A percentile compares a stretch with the other conserved stretches of the same genome.
Conservation (phyloP, 140 eudicot genomes). For the Oenanthe javanica region DNA sequence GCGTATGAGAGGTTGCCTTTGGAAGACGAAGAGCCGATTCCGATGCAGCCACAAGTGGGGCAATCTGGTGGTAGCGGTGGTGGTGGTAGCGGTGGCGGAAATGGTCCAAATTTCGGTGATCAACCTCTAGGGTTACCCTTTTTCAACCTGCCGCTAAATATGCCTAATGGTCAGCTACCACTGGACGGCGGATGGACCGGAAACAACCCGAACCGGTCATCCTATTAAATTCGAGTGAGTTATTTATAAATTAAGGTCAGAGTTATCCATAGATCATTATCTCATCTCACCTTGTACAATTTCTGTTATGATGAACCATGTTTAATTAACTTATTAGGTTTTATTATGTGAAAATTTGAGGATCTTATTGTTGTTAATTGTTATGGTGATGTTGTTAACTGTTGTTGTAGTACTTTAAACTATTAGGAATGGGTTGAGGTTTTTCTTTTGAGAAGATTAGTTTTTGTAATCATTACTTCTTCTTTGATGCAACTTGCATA, state of each 20-base stretch:
- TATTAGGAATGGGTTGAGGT: conserved; percentile 1
- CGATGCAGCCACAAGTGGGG: conserved; percentile 18
- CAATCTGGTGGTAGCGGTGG: conserved; percentile 32
- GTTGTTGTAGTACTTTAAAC: background rate
- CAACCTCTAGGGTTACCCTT: conserved; percentile 65
- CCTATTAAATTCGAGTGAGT: conserved; percentile 18
- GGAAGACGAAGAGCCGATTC: conserved; percentile 53
- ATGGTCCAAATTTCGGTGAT: conserved; percentile 40
- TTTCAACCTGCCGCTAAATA: conserved; percentile 47
- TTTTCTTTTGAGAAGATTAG: conserved; percentile 3
- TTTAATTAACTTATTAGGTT: background rate
- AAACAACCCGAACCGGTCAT: conserved; percentile 38
- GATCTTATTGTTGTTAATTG: background rate
- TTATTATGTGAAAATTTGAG: conserved; percentile 1
- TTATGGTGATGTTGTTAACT: background rate
- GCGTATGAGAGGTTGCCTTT: conserved; percentile 71
- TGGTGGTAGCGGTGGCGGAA: conserved; percentile 17
- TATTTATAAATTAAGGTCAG: conserved; percentile 27
- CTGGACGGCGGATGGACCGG: conserved; percentile 61
- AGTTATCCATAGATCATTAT: conserved; percentile 20
- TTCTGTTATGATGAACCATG: background rate
- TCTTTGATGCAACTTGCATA: conserved; percentile 5
- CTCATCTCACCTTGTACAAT: background rate
- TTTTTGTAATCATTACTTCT: background rate
- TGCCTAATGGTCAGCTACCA: conserved; percentile 59